Base-by-base conservation (phyloP, 768 basidiomycete genomes). In the Kwoniella mangroviensis region DNA sequence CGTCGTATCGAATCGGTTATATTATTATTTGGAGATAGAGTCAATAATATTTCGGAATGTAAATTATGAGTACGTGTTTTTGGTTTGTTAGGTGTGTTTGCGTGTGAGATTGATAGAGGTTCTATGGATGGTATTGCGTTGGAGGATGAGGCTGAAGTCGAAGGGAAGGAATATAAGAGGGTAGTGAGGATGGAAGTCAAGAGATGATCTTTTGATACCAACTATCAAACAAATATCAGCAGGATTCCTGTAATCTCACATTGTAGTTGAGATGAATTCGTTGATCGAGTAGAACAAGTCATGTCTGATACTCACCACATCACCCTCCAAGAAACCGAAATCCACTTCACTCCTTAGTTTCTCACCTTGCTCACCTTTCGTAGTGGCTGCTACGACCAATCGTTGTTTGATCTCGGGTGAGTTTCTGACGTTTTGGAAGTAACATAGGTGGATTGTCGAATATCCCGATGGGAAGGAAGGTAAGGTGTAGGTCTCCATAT, bases 21-120 rank as follows among this genome's bases (percentile, higher is more conserved):
- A 79, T 95, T 97, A 73, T 92, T 92, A 4, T 89, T 92, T 2
- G 94, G 93, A 73, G 91, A 93, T 58, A 98, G 85, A 22, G 88
- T 84, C 86, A 91, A 94, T n/a, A 98, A 85, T 61, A 98, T 87
- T 82, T 98, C 95, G 0, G 93, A 93, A 79, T 98, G 94, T 0
- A 94, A 84, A 1, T 93, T 93, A 84, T 91, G 92, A 1, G 95
- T 94, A 57, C 90, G 86, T 67, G 96, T 85, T 0, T 84, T 77
- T 22, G 85, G 85, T 52, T 90, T 87, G 51, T 26, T 61, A 10
- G 61, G 28, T 22, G 59, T 41, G 28, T 24, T 22, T 19, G 63
- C n/a, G 56, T 53, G n/a, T 28, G 55, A 61, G 42, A 68, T 67
- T 1, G 55, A 56, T n/a, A 67, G 22, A 6, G 65, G 49, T 17